Base-by-base conservation (phyloP, 805 yeast genomes). In the Candida maris region DNA sequence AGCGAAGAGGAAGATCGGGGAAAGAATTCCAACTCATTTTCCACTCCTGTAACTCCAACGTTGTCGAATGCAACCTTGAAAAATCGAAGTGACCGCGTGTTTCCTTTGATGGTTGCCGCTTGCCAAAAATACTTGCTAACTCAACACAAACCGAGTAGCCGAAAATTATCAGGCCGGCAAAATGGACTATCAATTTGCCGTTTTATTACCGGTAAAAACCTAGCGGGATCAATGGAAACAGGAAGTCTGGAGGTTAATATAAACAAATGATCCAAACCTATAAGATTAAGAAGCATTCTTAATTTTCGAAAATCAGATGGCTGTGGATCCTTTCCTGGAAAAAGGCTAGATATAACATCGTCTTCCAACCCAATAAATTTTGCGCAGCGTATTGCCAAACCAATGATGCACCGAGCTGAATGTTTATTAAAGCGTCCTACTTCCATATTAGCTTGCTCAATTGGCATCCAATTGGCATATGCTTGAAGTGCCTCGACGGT, bases 381-480 rank as follows among this genome's bases (percentile, higher is more conserved):
- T n/a, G 35, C 35, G 26, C 35, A 32, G 6, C 35, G 15, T 8
- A 32, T 32, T 14, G 35, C 35, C n/a, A 32, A 17, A 5, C 35
- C 35, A 14, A 32, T 32, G 18, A 32, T 32, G 19, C 35, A 32
- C 35, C 35, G 23, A 7, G 35, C 35, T 5, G 35, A 32, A 19
- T 32, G 35, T 23, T 23, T 32, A 16, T 32, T 32, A 28, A 32
- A 32, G n/a, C 35, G 17, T 22, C 28, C 35, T 6, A 32, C 28
- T 10, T 22, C 35, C 28, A 14, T 23, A 23, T 17, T 32, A 13
- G 27, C 19, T 13, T 23, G 15, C 19, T 32, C 35, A 13, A 32
- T 32, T 20, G 35, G 35, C 35, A 32, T 32, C 35, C 35, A 32
- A 15, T 32, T 32, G 6, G 35, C 35, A 22, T 32, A 32, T 32